Evolutionary conservation across 2,329 filamentous ascomycete genomes (phyloP).

Genomic region (Phialophora verrucosa): DNA sequence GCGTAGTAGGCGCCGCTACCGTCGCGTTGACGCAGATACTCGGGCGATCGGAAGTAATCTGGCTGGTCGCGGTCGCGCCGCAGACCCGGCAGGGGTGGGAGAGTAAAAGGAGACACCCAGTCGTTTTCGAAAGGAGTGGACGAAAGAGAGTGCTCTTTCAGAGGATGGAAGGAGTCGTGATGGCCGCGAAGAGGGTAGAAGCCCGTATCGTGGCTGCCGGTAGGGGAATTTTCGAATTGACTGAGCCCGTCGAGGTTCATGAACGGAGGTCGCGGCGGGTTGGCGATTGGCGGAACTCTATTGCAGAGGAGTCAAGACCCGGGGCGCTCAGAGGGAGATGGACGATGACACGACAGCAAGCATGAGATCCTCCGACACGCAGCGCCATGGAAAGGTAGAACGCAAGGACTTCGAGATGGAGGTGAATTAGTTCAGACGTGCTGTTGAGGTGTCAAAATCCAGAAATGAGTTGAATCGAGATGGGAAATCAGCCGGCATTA

Average conservation of each 20-base stretch:
- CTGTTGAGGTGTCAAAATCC: slow-evolving; percentile 32
- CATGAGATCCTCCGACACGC: slow-evolving; percentile 12
- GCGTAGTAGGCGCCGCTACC: slow-evolving; percentile 66
- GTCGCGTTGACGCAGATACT: slow-evolving; percentile 46
- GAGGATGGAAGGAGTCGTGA: slow-evolving; percentile 4
- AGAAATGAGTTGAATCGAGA: slow-evolving; percentile 24
- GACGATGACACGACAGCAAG: slow-evolving; percentile 4
- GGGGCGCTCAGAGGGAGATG: slow-evolving; percentile 13
- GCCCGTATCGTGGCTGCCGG: slow-evolving; percentile 14
- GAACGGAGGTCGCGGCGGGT: slow-evolving; percentile 29
- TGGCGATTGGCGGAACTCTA: slow-evolving; percentile 16
- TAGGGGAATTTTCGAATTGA: slow-evolving; percentile 23
- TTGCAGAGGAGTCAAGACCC: slow-evolving; percentile 19
- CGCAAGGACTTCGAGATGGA: slow-evolving; percentile 4
- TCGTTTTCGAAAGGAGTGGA: slow-evolving; percentile 36
- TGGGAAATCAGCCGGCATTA: slow-evolving; percentile 30
- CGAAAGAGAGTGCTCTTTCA: slow-evolving; percentile 31
- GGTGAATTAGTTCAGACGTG: slow-evolving; percentile 11
- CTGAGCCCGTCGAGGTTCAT: slow-evolving; percentile 38
- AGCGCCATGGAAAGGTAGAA: slow-evolving; percentile 33
- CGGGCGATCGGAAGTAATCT: slow-evolving; percentile 31
- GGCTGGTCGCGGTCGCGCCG: slow-evolving; percentile 32
- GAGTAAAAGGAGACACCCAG: slow-evolving; percentile 38
- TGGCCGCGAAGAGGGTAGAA: not conserved
- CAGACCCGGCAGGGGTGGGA: slow-evolving; percentile 38